phyloP scores from a whole-genome alignment of 2,329 filamentous ascomycete genomes.

The Fusarium sp. region DNA sequence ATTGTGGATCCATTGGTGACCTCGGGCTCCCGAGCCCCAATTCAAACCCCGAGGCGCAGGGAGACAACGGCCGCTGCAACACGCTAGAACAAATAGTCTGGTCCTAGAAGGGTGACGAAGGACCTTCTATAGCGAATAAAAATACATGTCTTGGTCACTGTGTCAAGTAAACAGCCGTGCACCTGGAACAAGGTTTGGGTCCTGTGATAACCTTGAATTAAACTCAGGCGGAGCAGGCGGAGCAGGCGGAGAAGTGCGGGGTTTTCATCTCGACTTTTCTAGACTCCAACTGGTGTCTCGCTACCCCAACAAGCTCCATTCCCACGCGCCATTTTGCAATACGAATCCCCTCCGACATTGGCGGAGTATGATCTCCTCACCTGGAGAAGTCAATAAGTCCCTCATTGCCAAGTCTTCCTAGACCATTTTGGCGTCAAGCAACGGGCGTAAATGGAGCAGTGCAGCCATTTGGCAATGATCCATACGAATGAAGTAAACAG shows the following conservation, averaged over 20 bases:
- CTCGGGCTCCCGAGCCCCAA: neutral
- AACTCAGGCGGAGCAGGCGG: neutral
- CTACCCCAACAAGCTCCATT: neutral
- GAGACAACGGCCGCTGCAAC: neutral
- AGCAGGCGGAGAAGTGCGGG: neutral
- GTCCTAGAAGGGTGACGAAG: neutral
- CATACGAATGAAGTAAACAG: neutral
- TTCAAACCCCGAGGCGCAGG: neutral
- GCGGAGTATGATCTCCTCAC: neutral
- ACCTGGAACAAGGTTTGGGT: neutral
- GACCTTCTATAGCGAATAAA: neutral
- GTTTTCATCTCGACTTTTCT: neutral
- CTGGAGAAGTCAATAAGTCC: neutral
- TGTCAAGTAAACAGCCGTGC: neutral
- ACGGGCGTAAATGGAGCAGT: neutral
- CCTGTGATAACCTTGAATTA: neutral
- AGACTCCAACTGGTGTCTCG: neutral
- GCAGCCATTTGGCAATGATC: fast-evolving
- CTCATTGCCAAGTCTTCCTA: neutral
- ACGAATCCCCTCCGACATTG: neutral
- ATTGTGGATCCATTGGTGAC: neutral
- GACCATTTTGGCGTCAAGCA: neutral
- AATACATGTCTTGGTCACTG: neutral
- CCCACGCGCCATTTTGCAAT: neutral
- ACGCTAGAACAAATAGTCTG: neutral